Evolutionary conservation across 2,329 filamentous ascomycete genomes (phyloP), one percentile per base, ranked within the genome.

Genomic region (Epichloe gansuensis): DNA sequence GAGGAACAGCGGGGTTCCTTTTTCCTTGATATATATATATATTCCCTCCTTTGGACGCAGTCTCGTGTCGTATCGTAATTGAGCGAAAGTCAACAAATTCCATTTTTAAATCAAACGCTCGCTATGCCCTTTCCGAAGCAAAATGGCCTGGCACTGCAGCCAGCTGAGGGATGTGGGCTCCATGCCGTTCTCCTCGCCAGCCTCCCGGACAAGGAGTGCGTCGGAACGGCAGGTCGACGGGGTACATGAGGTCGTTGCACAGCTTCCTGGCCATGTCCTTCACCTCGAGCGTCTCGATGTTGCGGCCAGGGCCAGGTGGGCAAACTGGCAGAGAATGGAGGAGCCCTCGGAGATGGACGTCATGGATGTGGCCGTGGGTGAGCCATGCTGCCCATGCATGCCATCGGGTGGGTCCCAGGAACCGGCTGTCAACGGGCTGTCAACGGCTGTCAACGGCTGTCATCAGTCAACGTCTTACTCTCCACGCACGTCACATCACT

Each of bases 251-350:
- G 41, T 60, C 59, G 23, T 46, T 51, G 28, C 54, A 57, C 23
- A 66, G 54, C 39, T 56, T 56, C 28, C 55, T 54, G 15, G 67
- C 67, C 57, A 61, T 60, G 38, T 63, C 57, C 3, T 63, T 68
- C 38, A 71, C 57, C 28, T 66, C 52, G 15, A 69, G 57, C 1
- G 60, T 64, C 38, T 58, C 61, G 25, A 71, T 60, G 46, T 66
- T 62, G 42, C 61, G 54, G 61, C 69, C 5, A 71, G 63, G 8
- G 64, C 65, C 1, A 69, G 67, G 49, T 69, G 64, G 37, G 69
- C 68, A n/a, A 70, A 64, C 52, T 71, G 69, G 9, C 71, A 63
- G 2, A 72, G 61, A 46, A 72, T 69, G 21, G 69, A 58, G 38
- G 59, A 61, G 37, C 60, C 57, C 2, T 57, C 59, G 47, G 8